Evolutionary conservation across 1,284 basidiomycete genomes (phyloP).

Genomic region (Cryptococcus floricola): DNA sequence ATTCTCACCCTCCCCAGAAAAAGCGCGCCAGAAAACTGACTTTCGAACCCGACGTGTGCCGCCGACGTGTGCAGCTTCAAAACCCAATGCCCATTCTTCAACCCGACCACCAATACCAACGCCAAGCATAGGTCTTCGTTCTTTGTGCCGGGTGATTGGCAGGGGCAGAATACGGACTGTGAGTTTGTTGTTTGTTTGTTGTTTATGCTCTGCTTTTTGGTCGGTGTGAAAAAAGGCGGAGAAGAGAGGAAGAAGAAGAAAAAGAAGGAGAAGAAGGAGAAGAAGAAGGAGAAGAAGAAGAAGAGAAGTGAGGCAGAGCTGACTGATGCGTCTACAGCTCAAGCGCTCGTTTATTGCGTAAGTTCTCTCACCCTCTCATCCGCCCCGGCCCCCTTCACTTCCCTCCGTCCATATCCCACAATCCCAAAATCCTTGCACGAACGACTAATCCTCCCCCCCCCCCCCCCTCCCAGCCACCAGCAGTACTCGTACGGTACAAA

Average conservation of each 20-base stretch:
- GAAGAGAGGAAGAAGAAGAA: no score
- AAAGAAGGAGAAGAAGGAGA: no score
- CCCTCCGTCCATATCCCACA: no score
- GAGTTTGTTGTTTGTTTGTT: conserved; percentile 1
- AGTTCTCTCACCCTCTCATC: background rate
- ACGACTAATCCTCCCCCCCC: no score
- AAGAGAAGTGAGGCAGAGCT: no score
- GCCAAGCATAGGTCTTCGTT: background rate
- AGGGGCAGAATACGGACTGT: conserved; percentile 10
- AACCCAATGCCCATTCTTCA: conserved; percentile 11
- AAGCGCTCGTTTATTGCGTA: conserved; percentile 13
- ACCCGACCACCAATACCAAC: background rate
- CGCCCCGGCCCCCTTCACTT: no score
- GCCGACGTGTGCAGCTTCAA: conserved; percentile 2
- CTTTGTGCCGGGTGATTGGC: conserved; percentile 6
- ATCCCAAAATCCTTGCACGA: no score
- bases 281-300: background rate
- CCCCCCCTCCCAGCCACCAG: background rate
- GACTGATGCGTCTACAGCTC: background rate
- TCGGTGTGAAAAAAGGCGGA: no score
- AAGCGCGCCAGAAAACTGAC: no score
- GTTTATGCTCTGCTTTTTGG: no score
- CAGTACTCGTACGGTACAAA: background rate
- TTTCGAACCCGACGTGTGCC: no score
- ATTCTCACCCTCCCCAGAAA: no score